Evolutionary conservation across 2,329 filamentous ascomycete species (phyloP).

Genomic region (Sarocladiaceae sp.): DNA sequence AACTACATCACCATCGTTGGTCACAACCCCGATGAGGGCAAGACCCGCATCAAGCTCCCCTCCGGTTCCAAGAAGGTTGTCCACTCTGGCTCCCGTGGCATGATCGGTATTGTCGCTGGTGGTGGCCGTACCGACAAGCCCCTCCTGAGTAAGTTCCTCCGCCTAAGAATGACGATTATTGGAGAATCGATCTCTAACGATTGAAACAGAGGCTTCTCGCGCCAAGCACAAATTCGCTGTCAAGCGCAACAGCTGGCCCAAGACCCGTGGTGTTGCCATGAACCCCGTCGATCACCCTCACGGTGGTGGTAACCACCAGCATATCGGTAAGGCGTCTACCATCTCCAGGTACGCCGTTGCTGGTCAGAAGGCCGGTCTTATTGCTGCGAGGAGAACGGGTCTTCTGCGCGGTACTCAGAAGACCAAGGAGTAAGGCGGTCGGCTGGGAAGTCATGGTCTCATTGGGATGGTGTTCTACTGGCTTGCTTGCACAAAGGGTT

Average conservation of each 20-base stretch:
- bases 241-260: constrained; percentile 99
- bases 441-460: constrained; percentile 45
- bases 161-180: not conserved
- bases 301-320: constrained; percentile 99
- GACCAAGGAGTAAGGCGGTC: constrained; percentile 78
- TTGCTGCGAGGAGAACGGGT: constrained; percentile 99
- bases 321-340: constrained; percentile 99
- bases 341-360: constrained; percentile 96
- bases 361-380: constrained; percentile 99
- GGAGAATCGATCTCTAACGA: not conserved
- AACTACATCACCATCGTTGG: constrained; percentile 99
- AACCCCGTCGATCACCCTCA: constrained; percentile 99
- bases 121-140: constrained; percentile 99
- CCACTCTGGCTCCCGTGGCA: constrained; percentile 84
- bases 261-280: constrained; percentile 99
- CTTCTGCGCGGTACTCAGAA: constrained; percentile 99
- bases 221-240: constrained; percentile 99
- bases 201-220: constrained; percentile 79
- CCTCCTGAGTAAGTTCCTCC: constrained; percentile 67
- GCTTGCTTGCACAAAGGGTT: constrained; percentile 50
- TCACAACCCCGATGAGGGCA: constrained; percentile 98
- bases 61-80: constrained; percentile 99
- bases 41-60: constrained; percentile 99
- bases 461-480: constrained; percentile 61
- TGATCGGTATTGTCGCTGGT: constrained; percentile 99